Evolutionary conservation across 345 rosid genomes (phyloP).

Genomic region (Aquilaria malaccensis): DNA sequence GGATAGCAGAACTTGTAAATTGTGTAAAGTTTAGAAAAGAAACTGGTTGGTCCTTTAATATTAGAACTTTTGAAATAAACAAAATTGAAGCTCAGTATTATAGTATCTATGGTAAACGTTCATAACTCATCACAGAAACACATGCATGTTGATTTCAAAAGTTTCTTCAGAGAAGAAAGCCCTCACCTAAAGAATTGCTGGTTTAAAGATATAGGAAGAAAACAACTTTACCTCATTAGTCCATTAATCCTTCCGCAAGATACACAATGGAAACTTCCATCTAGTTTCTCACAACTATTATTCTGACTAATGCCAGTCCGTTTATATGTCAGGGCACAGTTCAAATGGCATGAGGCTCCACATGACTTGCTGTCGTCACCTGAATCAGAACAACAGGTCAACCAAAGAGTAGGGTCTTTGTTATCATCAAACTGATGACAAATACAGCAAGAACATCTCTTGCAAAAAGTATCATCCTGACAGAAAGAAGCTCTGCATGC

Average conservation of each 20-base stretch:
- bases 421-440: conserved; percentile 71
- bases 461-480: conserved; percentile 51
- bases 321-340: conserved; percentile 53
- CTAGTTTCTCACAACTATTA: conserved; percentile 31
- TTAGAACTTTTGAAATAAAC: too few relatives aligned
- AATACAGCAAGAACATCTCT: conserved; percentile 13
- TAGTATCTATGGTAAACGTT: too few relatives aligned
- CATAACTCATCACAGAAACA: too few relatives aligned
- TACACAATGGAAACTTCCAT: conserved; percentile 59
- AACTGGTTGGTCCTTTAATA: too few relatives aligned
- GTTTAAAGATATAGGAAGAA: too few relatives aligned
- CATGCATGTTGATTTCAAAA: too few relatives aligned
- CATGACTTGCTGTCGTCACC: conserved; percentile 38
- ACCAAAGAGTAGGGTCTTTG: conserved; percentile 85
- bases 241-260: conserved; percentile 55
- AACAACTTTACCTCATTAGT: conserved; percentile 39
- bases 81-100: too few relatives aligned
- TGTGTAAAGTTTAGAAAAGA: background rate
- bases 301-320: conserved; percentile 43
- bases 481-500: conserved; percentile 56
- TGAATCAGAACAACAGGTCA: conserved; percentile 60
- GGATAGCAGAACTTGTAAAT: too few relatives aligned
- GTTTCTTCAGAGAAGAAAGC: too few relatives aligned
- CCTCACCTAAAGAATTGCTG: too few relatives aligned
- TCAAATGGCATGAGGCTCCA: conserved; percentile 69